phyloP scores from a whole-genome alignment of 306 rosid species.

The Gastrolobium villosum region DNA sequence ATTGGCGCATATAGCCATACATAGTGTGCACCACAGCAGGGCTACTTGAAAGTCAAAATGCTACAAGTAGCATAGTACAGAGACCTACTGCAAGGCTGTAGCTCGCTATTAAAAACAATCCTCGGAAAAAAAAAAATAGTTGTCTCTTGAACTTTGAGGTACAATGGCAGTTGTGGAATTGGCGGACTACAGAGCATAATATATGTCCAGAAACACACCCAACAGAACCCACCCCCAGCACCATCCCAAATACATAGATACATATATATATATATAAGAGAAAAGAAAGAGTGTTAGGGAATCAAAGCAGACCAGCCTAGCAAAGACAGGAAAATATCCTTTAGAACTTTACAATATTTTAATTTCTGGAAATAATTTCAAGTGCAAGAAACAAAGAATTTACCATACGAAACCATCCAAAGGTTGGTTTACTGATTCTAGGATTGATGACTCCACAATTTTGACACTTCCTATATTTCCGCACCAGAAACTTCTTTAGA shows the following conservation, averaged over 20 bases:
- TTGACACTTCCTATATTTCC: conserved; percentile 51
- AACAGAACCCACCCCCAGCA: not conserved
- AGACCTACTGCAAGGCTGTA: not conserved
- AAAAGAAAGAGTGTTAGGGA: not conserved
- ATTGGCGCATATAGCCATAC: too few relatives aligned
- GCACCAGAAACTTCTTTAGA: conserved; percentile 56
- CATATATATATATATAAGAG: not conserved
- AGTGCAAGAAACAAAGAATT: conserved; percentile 40
- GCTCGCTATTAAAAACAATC: not conserved
- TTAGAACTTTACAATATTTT: not conserved
- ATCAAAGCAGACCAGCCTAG: conserved; percentile 4
- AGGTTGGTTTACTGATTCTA: conserved; percentile 71
- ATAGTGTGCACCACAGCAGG: not conserved
- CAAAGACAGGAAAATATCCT: conserved; percentile 9
- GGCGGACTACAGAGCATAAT: not conserved
- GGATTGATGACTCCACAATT: conserved; percentile 62
- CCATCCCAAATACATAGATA: not conserved
- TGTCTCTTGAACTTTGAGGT: not conserved
- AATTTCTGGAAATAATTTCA: conserved; percentile 35
- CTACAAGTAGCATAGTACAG: too few relatives aligned
- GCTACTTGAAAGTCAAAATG: too few relatives aligned
- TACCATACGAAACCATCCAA: conserved; percentile 89
- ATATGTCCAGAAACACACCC: not conserved
- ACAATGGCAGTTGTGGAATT: not conserved
- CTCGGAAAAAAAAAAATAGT: not conserved